A percentile compares a stretch with the other conserved stretches of the same genome.
Conservation (phyloP, 2,329 filamentous ascomycete species). For the Xylariales sp. region DNA sequence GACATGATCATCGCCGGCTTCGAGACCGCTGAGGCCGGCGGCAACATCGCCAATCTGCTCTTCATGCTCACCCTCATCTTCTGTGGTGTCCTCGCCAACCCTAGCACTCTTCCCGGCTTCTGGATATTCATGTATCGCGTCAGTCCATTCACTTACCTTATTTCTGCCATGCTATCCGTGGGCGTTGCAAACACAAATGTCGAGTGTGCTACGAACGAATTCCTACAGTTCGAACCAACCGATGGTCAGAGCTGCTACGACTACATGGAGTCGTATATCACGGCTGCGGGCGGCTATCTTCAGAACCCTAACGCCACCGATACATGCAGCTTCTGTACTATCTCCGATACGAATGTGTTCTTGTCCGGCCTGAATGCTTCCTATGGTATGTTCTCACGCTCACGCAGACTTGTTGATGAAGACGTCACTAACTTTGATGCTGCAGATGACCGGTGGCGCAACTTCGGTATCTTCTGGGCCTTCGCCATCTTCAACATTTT, state of each 20-base stretch:
- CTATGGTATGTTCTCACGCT: conserved; percentile 24
- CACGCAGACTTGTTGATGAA: neutral
- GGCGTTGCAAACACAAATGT: conserved; percentile 56
- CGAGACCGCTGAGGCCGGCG: conserved; percentile 66
- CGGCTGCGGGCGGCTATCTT: conserved; percentile 35
- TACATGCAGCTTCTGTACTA: conserved; percentile 36
- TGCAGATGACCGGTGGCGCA: conserved; percentile 41
- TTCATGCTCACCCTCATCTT: conserved; percentile 70
- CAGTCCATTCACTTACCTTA: conserved; percentile 68
- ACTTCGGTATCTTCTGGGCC: conserved; percentile 46
- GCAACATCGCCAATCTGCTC: conserved; percentile 67
- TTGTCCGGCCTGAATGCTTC: conserved; percentile 32
- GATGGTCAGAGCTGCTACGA: conserved; percentile 45
- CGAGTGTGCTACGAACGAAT: conserved; percentile 58
- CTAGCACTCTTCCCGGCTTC: conserved; percentile 57
- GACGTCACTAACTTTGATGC: neutral
- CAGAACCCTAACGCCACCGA: conserved; percentile 34
- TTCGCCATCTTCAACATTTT: conserved; percentile 49
- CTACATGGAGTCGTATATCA: conserved; percentile 47
- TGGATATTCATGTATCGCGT: conserved; percentile 72
- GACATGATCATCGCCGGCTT: conserved; percentile 70
- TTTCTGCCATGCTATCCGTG: conserved; percentile 58
- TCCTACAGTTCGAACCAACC: conserved; percentile 54
- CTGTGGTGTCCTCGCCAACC: conserved; percentile 64
- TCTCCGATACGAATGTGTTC: conserved; percentile 29